Percentiles rank a stretch among this genome's conserved stretches.
phyloP scores from a whole-genome alignment of 2,329 filamentous ascomycete genomes.

The Ophiognomonia clavigignenti-juglandacearum region DNA sequence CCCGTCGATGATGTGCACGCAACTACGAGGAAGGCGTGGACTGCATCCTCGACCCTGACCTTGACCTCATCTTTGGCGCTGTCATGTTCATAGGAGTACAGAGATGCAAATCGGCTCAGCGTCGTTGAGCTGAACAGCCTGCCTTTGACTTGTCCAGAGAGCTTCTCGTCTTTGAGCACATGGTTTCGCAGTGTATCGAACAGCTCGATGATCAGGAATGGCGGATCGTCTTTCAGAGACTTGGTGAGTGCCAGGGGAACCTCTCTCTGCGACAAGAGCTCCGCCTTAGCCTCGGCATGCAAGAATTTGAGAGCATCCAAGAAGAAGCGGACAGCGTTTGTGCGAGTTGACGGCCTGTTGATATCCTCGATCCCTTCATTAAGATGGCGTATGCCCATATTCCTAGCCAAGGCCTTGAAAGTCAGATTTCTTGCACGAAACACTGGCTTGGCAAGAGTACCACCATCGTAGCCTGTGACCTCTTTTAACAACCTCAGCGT shows the following conservation, averaged over 20 bases:
- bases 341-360: constrained; percentile 72
- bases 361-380: constrained; percentile 58
- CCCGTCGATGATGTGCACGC: constrained; percentile 69
- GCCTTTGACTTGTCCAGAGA: constrained; percentile 70
- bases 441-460: constrained; percentile 69
- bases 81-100: constrained; percentile 62
- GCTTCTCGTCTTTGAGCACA: constrained; percentile 68
- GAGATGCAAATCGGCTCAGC: constrained; percentile 64
- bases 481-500: constrained; percentile 82
- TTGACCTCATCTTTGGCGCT: constrained; percentile 32
- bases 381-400: constrained; percentile 65
- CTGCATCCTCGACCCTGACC: constrained; percentile 57
- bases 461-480: constrained; percentile 80
- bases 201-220: constrained; percentile 70
- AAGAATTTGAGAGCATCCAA: constrained; percentile 75
- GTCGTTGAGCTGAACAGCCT: constrained; percentile 71
- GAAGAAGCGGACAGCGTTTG: constrained; percentile 77
- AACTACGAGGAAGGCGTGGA: constrained; percentile 70
- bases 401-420: constrained; percentile 73
- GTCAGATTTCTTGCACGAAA: constrained; percentile 76
- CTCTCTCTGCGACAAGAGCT: constrained; percentile 74
- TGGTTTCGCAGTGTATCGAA: constrained; percentile 64
- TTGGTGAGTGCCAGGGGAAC: constrained; percentile 68
- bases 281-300: constrained; percentile 69
- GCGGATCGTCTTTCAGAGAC: constrained; percentile 71